phyloP scores from a whole-genome alignment of 176 grass and related monocot genomes.

The Musa troglodytarum region DNA sequence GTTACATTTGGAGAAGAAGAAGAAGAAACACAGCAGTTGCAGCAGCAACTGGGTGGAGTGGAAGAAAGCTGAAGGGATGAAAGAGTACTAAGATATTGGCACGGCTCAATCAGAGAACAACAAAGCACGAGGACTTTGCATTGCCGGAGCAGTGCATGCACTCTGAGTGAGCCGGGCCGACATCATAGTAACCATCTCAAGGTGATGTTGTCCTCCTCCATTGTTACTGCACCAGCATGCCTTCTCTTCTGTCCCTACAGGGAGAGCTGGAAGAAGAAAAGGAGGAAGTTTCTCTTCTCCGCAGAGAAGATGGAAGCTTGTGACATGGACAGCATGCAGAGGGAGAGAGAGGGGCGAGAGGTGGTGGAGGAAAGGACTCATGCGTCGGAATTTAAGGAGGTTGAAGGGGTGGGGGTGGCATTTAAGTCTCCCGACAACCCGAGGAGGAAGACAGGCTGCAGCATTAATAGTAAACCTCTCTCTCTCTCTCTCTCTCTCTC shows the following conservation, averaged over 20 bases:
- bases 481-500: background rate
- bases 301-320: background rate
- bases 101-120: slow-evolving; percentile 24
- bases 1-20: background rate
- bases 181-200: slow-evolving; percentile 29
- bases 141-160: background rate
- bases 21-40: background rate
- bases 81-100: slow-evolving; percentile 34
- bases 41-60: background rate
- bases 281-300: background rate
- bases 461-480: slow-evolving; percentile 18
- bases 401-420: background rate
- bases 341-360: background rate
- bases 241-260: background rate
- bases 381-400: slow-evolving; percentile 21
- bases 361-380: background rate
- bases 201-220: background rate
- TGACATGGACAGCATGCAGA: background rate
- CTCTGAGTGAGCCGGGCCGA: slow-evolving; percentile 31
- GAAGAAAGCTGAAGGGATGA: background rate
- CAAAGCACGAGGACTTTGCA: background rate
- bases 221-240: background rate
- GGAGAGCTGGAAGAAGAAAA: background rate
- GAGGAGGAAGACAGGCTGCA: slow-evolving; percentile 18
- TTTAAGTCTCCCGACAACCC: slow-evolving; percentile 15